Conservation (phyloP, 768 basidiomycete species). For the Cystobasidium tubakii region DNA sequence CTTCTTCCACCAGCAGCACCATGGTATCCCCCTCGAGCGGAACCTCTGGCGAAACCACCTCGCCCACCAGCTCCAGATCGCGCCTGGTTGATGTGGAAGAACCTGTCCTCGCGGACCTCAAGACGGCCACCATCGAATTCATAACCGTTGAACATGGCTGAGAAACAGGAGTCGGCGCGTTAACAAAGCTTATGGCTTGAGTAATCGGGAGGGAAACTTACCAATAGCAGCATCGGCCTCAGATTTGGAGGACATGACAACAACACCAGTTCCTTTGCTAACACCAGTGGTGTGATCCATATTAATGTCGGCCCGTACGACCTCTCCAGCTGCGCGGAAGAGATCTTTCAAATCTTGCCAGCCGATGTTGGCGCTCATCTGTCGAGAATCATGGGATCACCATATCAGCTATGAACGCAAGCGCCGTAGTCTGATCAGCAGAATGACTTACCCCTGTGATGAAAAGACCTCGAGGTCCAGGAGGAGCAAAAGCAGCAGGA, state of each 20-base stretch:
- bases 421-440: too few species aligned
- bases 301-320: conserved; percentile 91
- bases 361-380: conserved; percentile 94
- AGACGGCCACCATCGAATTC: conserved; percentile 94
- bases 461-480: conserved; percentile 33
- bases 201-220: conserved; percentile 51
- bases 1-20: conserved; percentile 35
- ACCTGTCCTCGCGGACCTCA: conserved; percentile 94
- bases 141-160: conserved; percentile 93
- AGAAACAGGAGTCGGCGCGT: not conserved
- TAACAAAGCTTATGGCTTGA: not conserved
- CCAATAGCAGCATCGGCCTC: conserved; percentile 89
- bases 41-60: conserved; percentile 33
- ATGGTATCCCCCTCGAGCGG: conserved; percentile 50
- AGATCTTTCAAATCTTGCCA: conserved; percentile 99
- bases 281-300: conserved; percentile 77
- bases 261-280: conserved; percentile 95
- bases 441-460: conserved; percentile 34
- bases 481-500: conserved; percentile 31
- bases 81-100: conserved; percentile 47
- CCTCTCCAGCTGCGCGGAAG: conserved; percentile 90
- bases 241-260: conserved; percentile 83
- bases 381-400: not conserved
- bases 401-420: too few species aligned
- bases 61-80: conserved; percentile 4